Evolutionary conservation across 2,329 filamentous ascomycete species (phyloP).

Genomic region (Pseudocercospora fuligena): DNA sequence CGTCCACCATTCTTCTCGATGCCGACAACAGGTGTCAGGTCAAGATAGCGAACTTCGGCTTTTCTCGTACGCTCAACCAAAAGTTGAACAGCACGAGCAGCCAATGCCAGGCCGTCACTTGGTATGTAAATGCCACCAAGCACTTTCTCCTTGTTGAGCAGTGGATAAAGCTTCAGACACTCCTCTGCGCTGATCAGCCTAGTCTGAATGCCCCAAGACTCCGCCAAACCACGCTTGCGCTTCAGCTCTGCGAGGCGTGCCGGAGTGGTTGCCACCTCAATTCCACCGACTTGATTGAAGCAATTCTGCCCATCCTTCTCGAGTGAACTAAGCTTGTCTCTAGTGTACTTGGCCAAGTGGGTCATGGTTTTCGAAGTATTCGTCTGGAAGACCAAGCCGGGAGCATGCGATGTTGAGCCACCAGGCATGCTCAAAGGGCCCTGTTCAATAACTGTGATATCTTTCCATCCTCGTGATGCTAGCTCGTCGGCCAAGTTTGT

Average conservation of each 20-base stretch:
- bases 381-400: slow-evolving; percentile 68
- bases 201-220: slow-evolving; percentile 65
- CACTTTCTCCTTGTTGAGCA: slow-evolving; percentile 53
- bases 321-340: slow-evolving; percentile 63
- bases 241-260: slow-evolving; percentile 65
- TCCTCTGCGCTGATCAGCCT: slow-evolving; percentile 58
- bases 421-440: slow-evolving; percentile 66
- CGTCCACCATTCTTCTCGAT: slow-evolving; percentile 56
- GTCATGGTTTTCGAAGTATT: slow-evolving; percentile 64
- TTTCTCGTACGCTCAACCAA: slow-evolving; percentile 63
- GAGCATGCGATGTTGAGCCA: slow-evolving; percentile 69
- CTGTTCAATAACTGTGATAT: slow-evolving; percentile 69
- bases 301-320: slow-evolving; percentile 56
- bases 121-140: slow-evolving; percentile 66
- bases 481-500: slow-evolving; percentile 69
- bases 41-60: slow-evolving; percentile 64
- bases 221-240: slow-evolving; percentile 64
- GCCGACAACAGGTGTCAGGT: slow-evolving; percentile 61
- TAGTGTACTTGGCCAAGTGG: slow-evolving; percentile 64
- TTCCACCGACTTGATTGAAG: slow-evolving; percentile 67
- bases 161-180: slow-evolving; percentile 60
- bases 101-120: slow-evolving; percentile 64
- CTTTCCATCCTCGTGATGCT: slow-evolving; percentile 63
- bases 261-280: slow-evolving; percentile 66
- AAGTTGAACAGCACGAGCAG: slow-evolving; percentile 64